Evolutionary conservation across 2,329 filamentous ascomycete genomes (phyloP).

Genomic region (Xylariaceae sp.): DNA sequence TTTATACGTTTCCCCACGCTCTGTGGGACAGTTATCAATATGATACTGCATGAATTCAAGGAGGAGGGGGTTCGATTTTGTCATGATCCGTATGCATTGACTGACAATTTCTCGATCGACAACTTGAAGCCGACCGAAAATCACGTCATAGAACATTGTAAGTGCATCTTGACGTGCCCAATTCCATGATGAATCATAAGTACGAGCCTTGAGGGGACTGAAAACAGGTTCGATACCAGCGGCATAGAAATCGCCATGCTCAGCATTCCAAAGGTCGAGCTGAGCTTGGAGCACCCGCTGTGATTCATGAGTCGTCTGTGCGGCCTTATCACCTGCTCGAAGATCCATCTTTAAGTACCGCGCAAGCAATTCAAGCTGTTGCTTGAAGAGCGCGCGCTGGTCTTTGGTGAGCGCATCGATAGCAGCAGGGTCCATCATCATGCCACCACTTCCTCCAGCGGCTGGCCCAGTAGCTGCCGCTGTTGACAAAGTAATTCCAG

Average conservation of each 20-base stretch:
- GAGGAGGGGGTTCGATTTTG: conserved; percentile 92
- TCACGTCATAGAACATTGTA: conserved; percentile 99
- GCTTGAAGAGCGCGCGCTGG: conserved; percentile 94
- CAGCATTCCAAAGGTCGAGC: conserved; percentile 90
- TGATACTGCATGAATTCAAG: conserved; percentile 99
- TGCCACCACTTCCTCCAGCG: conserved; percentile 74
- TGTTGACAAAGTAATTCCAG: conserved; percentile 83
- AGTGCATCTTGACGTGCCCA: conserved; percentile 98
- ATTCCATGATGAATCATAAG: conserved; percentile 99
- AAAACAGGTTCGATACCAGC: conserved; percentile 93
- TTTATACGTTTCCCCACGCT: conserved; percentile 95
- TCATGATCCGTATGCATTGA: conserved; percentile 99
- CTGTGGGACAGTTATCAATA: conserved; percentile 97
- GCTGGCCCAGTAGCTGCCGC: conserved; percentile 76
- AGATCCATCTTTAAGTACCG: conserved; percentile 97
- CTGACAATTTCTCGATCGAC: conserved; percentile 98
- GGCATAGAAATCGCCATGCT: conserved; percentile 97
- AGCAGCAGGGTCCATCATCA: conserved; percentile 99
- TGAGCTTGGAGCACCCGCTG: conserved; percentile 89
- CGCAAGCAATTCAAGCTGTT: conserved; percentile 93
- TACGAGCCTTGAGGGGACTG: conserved; percentile 88
- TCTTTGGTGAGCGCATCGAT: conserved; percentile 97
- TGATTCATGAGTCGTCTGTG: conserved; percentile 82
- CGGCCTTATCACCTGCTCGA: conserved; percentile 93
- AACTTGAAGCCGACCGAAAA: conserved; percentile 90